phyloP scores from a whole-genome alignment of 345 rosid species.

The Eucalyptus tenuipes region DNA sequence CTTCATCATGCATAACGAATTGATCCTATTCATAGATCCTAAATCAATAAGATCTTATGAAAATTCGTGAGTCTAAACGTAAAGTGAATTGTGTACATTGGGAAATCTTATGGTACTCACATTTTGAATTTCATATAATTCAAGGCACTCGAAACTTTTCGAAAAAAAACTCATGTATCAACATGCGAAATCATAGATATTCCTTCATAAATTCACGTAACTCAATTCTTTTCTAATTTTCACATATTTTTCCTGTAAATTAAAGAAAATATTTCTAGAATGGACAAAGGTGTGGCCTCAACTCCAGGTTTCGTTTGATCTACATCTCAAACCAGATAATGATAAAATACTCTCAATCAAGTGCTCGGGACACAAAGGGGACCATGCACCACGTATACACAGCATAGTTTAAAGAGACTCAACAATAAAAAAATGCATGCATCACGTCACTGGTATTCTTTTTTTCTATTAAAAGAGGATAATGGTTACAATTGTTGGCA shows the following conservation, averaged over 20 bases:
- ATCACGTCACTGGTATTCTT: background rate
- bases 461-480: background rate
- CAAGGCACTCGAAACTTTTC: background rate
- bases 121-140: background rate
- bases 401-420: background rate
- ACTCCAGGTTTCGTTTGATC: background rate
- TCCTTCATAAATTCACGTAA: background rate
- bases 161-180: background rate
- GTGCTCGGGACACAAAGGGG: background rate
- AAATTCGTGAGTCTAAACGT: background rate
- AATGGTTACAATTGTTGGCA: background rate
- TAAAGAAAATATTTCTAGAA: background rate
- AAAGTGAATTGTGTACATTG: background rate
- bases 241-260: background rate
- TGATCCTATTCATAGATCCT: background rate
- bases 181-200: background rate
- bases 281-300: background rate
- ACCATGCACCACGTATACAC: background rate
- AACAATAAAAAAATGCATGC: background rate
- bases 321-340: background rate
- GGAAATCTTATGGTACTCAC: background rate
- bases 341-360: background rate
- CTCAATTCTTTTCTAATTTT: background rate
- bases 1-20: background rate
- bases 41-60: background rate